phyloP scores from a whole-genome alignment of 805 yeast species.

The Henningerozyma blattae region DNA sequence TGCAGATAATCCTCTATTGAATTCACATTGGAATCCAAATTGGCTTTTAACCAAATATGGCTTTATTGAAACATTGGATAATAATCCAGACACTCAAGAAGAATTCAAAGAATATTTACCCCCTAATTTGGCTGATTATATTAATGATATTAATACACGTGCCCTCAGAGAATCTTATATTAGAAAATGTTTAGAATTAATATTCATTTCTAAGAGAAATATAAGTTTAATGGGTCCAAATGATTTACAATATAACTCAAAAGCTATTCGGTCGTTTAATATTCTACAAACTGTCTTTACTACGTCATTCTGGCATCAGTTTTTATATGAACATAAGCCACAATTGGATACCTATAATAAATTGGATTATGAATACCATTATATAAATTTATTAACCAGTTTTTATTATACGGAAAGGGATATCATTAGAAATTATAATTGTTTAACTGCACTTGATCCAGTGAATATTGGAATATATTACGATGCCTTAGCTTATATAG shows the following conservation, averaged over 20 bases:
- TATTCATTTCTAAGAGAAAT: slow-evolving; percentile 31
- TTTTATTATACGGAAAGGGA: slow-evolving; percentile 38
- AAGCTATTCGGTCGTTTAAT: slow-evolving; percentile 18
- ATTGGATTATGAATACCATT: slow-evolving; percentile 21
- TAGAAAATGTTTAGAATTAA: slow-evolving; percentile 42
- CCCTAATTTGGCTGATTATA: slow-evolving; percentile 31
- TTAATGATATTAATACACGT: slow-evolving; percentile 22
- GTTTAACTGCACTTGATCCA: slow-evolving; percentile 32
- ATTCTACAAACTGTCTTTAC: slow-evolving; percentile 16
- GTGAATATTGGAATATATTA: slow-evolving; percentile 36
- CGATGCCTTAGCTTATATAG: slow-evolving; percentile 43
- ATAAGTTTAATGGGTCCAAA: slow-evolving; percentile 7
- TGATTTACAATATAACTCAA: slow-evolving; percentile 4
- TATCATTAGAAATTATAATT: slow-evolving; percentile 36
- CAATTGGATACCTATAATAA: slow-evolving; percentile 1
- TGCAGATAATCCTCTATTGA: slow-evolving; percentile 37
- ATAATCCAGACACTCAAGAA: slow-evolving; percentile 16
- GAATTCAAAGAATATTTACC: slow-evolving; percentile 29
- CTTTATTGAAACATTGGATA: slow-evolving; percentile 27
- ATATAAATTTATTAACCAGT: slow-evolving; percentile 36
- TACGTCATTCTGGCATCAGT: slow-evolving; percentile 19
- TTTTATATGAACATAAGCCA: slow-evolving; percentile 21
- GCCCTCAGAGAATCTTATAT: slow-evolving; percentile 36
- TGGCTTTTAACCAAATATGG: slow-evolving; percentile 37
- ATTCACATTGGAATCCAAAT: slow-evolving; percentile 43